phyloP scores from a whole-genome alignment of 2,329 filamentous ascomycete genomes.

The Hymenoscyphus fructigenus region DNA sequence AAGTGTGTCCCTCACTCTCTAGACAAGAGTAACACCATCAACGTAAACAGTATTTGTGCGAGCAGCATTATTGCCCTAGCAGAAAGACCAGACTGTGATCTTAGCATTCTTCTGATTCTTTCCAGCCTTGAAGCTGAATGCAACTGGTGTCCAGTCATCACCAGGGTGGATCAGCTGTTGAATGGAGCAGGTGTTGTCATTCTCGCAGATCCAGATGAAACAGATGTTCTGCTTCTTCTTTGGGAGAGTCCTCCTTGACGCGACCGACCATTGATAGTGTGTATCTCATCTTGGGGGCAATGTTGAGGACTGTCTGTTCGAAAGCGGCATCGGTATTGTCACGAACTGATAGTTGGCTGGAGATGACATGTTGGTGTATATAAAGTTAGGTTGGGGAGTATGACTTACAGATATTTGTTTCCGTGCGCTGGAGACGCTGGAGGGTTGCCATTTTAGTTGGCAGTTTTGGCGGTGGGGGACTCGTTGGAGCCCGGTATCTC shows the following conservation, averaged over 20 bases:
- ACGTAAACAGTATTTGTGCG: conserved; percentile 7
- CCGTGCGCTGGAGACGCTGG: not conserved
- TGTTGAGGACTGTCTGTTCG: not conserved
- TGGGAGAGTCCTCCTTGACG: not conserved
- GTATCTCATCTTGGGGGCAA: not conserved
- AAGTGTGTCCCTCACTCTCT: too few species aligned
- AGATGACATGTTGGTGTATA: not conserved
- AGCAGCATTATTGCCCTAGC: not conserved
- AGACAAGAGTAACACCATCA: not conserved
- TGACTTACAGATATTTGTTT: not conserved
- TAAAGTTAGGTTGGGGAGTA: not conserved
- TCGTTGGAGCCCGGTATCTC: not conserved
- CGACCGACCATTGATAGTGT: not conserved
- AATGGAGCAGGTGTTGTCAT: not conserved
- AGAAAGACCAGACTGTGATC: not conserved
- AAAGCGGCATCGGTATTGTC: not conserved
- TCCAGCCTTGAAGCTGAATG: not conserved
- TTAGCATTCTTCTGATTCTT: not conserved
- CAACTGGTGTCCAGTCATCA: not conserved
- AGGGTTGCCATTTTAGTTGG: not conserved
- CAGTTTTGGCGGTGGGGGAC: not conserved
- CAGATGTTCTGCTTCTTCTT: not conserved
- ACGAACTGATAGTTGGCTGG: not conserved
- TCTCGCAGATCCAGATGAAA: conserved; percentile 6
- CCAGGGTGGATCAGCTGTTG: not conserved